These are phyloP conservation scores for Penicillium bialowiezense DNA, from an alignment of 495 filamentous ascomycete species.

Conservation along the genomic window DNA sequence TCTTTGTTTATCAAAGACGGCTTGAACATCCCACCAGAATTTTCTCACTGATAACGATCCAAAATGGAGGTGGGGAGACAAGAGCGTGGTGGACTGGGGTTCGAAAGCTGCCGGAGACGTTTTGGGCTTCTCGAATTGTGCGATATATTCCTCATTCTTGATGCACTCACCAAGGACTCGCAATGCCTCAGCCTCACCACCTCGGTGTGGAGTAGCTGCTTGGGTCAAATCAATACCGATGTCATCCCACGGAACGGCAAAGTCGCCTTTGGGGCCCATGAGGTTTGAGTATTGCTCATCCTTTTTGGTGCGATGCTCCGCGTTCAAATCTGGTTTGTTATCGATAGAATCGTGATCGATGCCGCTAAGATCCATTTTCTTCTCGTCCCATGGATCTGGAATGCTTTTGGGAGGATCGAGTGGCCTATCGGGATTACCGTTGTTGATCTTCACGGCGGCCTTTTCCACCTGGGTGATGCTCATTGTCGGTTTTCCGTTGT, in stretches of 20 bases:
- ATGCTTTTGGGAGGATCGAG: constrained; percentile 51
- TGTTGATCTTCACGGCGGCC: constrained; percentile 39
- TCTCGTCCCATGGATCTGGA: constrained; percentile 55
- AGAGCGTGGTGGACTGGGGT: constrained; percentile 64
- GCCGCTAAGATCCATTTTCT: constrained; percentile 40
- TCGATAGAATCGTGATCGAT: constrained; percentile 49
- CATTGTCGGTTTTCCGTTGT: constrained; percentile 67
- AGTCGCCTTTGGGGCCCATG: constrained; percentile 60
- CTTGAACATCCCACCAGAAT: constrained; percentile 66
- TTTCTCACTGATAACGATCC: constrained; percentile 58
- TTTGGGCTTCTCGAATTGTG: constrained; percentile 66
- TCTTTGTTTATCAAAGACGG: constrained; percentile 44
- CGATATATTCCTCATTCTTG: constrained; percentile 58
- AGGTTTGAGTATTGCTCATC: constrained; percentile 56
- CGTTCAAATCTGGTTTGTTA: constrained; percentile 53
- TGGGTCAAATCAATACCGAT: constrained; percentile 50
- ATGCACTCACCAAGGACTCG: constrained; percentile 48
- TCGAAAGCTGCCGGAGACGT: constrained; percentile 67
- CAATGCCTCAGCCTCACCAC: constrained; percentile 61
- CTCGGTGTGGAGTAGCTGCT: constrained; percentile 58
- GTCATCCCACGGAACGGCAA: constrained; percentile 58
- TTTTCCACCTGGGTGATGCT: constrained; percentile 61
- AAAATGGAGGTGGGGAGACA: constrained; percentile 71
- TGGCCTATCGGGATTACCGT: constrained; percentile 52
- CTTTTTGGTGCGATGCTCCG: constrained; percentile 34